Evolutionary conservation across 352 stramenopile species (phyloP).

Genomic region (Pythium coloratum): DNA sequence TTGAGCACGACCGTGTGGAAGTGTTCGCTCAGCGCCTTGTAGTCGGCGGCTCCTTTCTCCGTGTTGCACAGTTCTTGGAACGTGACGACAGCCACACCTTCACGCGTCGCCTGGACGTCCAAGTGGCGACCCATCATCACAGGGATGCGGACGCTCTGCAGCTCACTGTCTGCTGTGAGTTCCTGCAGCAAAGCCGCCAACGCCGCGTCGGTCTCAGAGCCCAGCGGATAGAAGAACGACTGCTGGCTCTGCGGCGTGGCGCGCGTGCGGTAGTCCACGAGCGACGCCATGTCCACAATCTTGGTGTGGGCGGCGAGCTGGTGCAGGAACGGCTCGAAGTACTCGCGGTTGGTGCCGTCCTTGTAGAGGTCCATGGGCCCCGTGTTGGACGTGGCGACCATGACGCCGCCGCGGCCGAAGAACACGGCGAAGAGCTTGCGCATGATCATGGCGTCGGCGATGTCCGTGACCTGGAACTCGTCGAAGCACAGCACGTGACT

Average conservation of each 20-base stretch:
- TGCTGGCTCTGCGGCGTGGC: conserved; percentile 32
- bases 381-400: conserved; percentile 96
- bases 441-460: conserved; percentile 97
- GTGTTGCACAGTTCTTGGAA: conserved; percentile 95
- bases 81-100: conserved; percentile 65
- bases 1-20: conserved; percentile 93
- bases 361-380: conserved; percentile 89
- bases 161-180: conserved; percentile 28
- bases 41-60: conserved; percentile 94
- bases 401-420: conserved; percentile 88
- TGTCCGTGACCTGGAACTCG: conserved; percentile 97
- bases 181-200: conserved; percentile 51
- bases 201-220: conserved; percentile 24
- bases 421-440: conserved; percentile 93
- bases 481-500: conserved; percentile 96
- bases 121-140: conserved; percentile 83
- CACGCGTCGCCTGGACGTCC: conserved; percentile 39
- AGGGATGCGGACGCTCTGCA: conserved; percentile 47
- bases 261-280: conserved; percentile 74
- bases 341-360: conserved; percentile 94
- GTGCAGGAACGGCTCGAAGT: conserved; percentile 97
- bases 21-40: conserved; percentile 89
- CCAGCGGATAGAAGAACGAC: conserved; percentile 63
- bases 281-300: conserved; percentile 66
- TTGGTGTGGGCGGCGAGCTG: conserved; percentile 90